Evolutionary conservation across 768 basidiomycete species (phyloP), one percentile per base, ranked within the genome.

Genomic region (Naganishia randhawae): DNA sequence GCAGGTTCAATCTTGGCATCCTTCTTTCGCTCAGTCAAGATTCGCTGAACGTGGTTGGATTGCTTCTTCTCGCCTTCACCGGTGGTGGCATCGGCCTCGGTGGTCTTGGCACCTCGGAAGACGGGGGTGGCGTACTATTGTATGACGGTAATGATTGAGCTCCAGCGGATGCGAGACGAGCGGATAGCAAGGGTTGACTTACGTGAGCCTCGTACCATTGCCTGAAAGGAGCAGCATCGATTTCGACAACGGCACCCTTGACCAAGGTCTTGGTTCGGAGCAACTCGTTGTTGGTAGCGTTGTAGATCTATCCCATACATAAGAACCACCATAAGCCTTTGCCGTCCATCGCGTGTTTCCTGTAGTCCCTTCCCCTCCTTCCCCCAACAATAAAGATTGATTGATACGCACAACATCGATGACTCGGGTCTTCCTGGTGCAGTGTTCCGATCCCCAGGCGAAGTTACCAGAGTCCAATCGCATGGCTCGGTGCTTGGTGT

Each of bases 201-300:
- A 94, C 92, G 83, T 98, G 94, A 45, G 91, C 84, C 84, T 99
- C 96, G 80, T 97, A 99, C 94, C 94, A 98, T 84, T 97, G 94
- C 74, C 94, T 88, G 91, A 98, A 99, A 71, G 96, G 96, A 35
- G 95, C 88, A 71, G 96, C 95, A 84, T 99, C 96, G 78, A 99
- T 82, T 81, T 98, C 94, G 82, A 99, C 91, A 83, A 99, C 89
- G 73, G 90, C 90, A 71, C 89, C 85, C 85, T 95, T 97, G 80
- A 99, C 96, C 67, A 99, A 88, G 65, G 96, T 99, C 85, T 99
- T 98, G 77, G 96, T 99, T 77, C 96, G 91, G 80, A 99, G 95
- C 78, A 98, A 88, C 83, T 99, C 96, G 84, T 99, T 99, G 88
- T 98, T 99, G 72, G 96, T 94, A 52, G 96, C 87, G 82, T 98